These are phyloP conservation scores for Spencermartinsiella ligniputridi DNA, from an alignment of 1,139 yeast species.

Conservation along the genomic window DNA sequence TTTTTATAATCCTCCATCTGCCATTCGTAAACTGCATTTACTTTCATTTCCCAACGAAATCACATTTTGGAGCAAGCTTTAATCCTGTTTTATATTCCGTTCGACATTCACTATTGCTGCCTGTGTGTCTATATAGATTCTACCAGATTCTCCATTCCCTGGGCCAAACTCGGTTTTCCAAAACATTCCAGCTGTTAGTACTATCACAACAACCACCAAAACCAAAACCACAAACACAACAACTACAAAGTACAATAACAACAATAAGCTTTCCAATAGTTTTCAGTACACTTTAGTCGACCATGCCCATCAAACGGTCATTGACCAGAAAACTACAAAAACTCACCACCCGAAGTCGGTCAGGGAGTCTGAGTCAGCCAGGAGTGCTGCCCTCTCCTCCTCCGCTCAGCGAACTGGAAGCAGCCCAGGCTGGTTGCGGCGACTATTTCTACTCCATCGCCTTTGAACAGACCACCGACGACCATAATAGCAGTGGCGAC, in stretches of 20 bases:
- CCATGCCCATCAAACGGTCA: constrained; percentile 24
- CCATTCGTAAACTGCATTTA: no score
- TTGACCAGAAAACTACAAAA: constrained; percentile 25
- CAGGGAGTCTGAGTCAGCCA: constrained; percentile 9
- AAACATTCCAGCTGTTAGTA: neutral
- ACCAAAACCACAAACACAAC: neutral
- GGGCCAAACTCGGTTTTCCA: neutral
- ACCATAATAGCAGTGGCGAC: constrained; percentile 5
- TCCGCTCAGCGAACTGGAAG: constrained; percentile 3
- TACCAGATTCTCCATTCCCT: no score
- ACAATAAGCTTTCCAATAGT: neutral
- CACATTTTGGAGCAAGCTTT: no score
- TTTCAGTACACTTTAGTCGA: neutral
- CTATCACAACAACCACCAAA: neutral
- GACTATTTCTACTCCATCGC: constrained; percentile 28
- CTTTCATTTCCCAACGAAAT: no score
- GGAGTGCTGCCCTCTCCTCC: constrained; percentile 7
- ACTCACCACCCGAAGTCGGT: constrained; percentile 16
- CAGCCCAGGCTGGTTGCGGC: constrained; percentile 7
- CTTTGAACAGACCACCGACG: constrained; percentile 21
- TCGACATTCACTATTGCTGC: no score
- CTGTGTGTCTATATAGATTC: no score
- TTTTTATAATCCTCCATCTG: neutral
- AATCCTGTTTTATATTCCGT: no score
- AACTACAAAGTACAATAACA: neutral